Evolutionary conservation across 2,329 filamentous ascomycete genomes (phyloP).

Genomic region (Cyclaneusma minus): DNA sequence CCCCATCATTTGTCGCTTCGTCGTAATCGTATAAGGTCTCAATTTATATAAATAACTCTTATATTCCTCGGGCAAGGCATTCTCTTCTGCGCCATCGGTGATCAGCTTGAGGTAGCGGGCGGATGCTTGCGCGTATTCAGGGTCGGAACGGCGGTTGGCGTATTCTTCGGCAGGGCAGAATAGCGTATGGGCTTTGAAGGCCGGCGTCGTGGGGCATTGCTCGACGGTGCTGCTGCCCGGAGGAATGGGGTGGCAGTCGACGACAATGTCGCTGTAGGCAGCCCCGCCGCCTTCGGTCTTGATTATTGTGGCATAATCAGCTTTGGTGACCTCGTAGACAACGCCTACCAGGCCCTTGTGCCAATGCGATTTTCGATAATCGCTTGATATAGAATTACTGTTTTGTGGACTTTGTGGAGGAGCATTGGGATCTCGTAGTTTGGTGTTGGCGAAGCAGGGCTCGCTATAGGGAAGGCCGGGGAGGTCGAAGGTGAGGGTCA

Average conservation of each 20-base stretch:
- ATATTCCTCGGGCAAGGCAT: conserved; percentile 67
- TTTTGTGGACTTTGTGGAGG: conserved; percentile 12
- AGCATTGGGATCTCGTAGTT: conserved; percentile 27
- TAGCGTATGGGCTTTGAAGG: conserved; percentile 76
- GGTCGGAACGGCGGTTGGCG: conserved; percentile 37
- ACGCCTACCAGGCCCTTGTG: conserved; percentile 76
- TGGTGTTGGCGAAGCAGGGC: conserved; percentile 84
- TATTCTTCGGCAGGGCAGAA: conserved; percentile 41
- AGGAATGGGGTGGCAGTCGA: conserved; percentile 61
- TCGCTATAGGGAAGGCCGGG: conserved; percentile 75
- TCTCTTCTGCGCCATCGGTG: conserved; percentile 62
- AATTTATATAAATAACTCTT: conserved; percentile 55
- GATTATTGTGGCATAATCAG: conserved; percentile 76
- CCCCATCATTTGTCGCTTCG: conserved; percentile 48
- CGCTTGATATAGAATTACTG: no score
- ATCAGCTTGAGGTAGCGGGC: conserved; percentile 72
- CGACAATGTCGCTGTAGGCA: conserved; percentile 69
- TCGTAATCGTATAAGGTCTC: conserved; percentile 56
- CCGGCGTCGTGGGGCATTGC: conserved; percentile 39
- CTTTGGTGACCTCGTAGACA: conserved; percentile 80
- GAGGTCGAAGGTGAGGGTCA: conserved; percentile 72
- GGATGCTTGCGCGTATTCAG: conserved; percentile 67
- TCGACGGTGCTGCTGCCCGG: conserved; percentile 42
- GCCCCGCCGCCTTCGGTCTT: conserved; percentile 78
- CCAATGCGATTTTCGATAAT: conserved; percentile 47